These are phyloP conservation scores for Deakozyma indianensis DNA, from an alignment of 805 yeast species.

Conservation along the genomic window DNA sequence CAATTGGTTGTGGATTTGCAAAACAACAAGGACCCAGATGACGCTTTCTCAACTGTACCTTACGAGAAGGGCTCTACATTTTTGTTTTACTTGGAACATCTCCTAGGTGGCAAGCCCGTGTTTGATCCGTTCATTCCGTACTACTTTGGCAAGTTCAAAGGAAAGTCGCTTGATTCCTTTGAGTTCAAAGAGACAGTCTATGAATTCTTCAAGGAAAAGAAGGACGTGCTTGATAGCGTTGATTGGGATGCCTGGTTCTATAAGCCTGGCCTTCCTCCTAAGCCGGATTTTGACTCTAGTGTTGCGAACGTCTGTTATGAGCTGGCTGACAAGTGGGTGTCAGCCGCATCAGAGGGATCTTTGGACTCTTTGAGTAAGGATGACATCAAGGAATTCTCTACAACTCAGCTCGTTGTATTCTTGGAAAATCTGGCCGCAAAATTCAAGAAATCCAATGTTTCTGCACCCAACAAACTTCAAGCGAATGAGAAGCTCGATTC, in stretches of 20 bases:
- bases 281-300: constrained; percentile 65
- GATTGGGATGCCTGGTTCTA: constrained; percentile 83
- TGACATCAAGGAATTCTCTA: constrained; percentile 45
- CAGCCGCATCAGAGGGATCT: constrained; percentile 17
- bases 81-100: constrained; percentile 56
- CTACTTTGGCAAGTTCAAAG: constrained; percentile 58
- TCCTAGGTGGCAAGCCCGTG: constrained; percentile 44
- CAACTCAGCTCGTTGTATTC: constrained; percentile 70
- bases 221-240: constrained; percentile 42
- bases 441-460: constrained; percentile 13
- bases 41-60: constrained; percentile 75
- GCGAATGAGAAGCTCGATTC: constrained; percentile 24
- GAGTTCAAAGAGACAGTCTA: constrained; percentile 66
- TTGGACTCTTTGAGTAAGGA: constrained; percentile 25
- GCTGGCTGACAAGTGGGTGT: constrained; percentile 54
- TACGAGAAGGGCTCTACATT: constrained; percentile 84
- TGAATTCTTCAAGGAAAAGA: constrained; percentile 35
- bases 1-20: constrained; percentile 58
- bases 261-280: constrained; percentile 80
- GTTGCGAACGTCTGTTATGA: constrained; percentile 58
- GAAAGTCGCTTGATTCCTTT: constrained; percentile 63
- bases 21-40: constrained; percentile 67
- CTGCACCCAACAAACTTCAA: constrained; percentile 19
- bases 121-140: constrained; percentile 72
- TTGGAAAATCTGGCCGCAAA: constrained; percentile 49